Evolutionary conservation across 371 early-diverging fungal species (phyloP).

Genomic region (Smittium culicis): DNA sequence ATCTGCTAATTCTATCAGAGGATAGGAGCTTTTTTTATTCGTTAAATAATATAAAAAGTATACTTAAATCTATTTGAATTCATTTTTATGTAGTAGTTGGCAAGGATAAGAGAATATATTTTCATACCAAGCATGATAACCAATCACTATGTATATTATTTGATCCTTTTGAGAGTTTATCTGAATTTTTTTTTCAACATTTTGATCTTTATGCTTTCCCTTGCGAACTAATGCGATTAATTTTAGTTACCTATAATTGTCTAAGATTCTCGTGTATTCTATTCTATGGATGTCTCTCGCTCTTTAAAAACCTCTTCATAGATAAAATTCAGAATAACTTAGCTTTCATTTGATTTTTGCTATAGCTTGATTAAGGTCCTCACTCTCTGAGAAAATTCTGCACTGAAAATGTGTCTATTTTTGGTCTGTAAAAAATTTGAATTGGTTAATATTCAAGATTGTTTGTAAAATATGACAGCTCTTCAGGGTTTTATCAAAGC

Average conservation of each 20-base stretch:
- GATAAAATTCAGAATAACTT: background rate
- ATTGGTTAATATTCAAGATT: background rate
- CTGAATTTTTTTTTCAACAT: background rate
- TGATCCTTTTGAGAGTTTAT: background rate
- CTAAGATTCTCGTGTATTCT: background rate
- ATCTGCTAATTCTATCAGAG: background rate
- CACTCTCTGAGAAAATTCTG: background rate
- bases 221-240: background rate
- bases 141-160: background rate
- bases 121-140: background rate
- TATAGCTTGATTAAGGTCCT: background rate
- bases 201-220: background rate
- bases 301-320: background rate
- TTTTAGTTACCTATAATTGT: background rate
- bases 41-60: background rate
- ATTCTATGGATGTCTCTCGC: background rate
- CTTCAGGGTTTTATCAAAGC: background rate
- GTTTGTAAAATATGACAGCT: background rate
- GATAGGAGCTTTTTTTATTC: background rate
- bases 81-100: background rate
- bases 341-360: background rate
- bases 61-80: background rate
- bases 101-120: background rate
- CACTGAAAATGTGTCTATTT: background rate
- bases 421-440: background rate